Base-by-base conservation (phyloP, 2,329 filamentous ascomycete species). In the Xylaria sp. region DNA sequence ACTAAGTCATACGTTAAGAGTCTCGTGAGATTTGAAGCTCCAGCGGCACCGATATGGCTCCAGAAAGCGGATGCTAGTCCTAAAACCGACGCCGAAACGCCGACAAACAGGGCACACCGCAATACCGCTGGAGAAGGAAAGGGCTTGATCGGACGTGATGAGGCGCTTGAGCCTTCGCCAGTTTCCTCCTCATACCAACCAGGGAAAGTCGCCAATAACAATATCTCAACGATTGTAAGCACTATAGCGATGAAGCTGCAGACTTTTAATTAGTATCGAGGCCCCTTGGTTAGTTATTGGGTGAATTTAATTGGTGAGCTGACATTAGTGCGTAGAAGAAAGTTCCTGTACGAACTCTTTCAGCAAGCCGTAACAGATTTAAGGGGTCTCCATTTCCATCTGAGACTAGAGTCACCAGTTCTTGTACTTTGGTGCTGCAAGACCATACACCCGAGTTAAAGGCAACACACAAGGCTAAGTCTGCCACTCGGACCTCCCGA, bases 61-160 rank as follows among this genome's bases (percentile, higher is more conserved):
- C 64, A 67, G 12, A 67, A 58, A 34, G 64, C 58, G 21, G 51
- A 62, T 11, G 42, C 64, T 1, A 67, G 30, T 19, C 64, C 64
- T 7, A 62, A 17, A 19, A 36, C 27, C 9, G 64, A 14, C n/a
- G 53, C 58, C 14, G 39, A n/a, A 12, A 19, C 8, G 3, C 19
- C 42, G 27, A 67, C 1, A 6, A 6, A 14, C n/a, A 47, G 4
- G 42, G n/a, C n/a, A 47, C 2, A 47, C 1, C 14, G 14, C n/a
- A 47, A 17, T 19, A 47, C 3, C 7, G 2, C 5, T 2, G 2
- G 42, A 17, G 42, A 6, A 17, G 42, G 42, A 47, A 47, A n/a
- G n/a, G n/a, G 42, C 42, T 7, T 47, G 2, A 47, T 17, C 42
- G 1, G 2, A n/a, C 42, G n/a, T 47, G 12, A 2, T 7, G 5